A percentile compares a stretch with the other conserved stretches of the same genome.
These are phyloP conservation scores for Rhodamnia rubescens DNA, from an alignment of 345 rosid species.

Conservation along the genomic window DNA sequence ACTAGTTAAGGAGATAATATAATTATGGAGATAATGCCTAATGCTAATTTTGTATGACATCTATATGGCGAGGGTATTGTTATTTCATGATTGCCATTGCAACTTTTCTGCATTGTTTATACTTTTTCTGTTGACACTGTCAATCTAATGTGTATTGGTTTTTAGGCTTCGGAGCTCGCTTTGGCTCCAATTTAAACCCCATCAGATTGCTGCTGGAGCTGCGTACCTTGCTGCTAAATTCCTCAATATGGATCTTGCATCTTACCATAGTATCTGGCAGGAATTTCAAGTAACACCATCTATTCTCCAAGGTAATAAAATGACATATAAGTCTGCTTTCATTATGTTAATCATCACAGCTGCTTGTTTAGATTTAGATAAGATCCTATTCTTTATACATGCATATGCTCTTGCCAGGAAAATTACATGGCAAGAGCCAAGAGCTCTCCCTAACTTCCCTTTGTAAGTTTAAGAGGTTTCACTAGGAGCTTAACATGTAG, in stretches of 20 bases:
- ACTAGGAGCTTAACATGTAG: background rate
- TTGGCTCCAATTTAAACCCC: constrained; percentile 79
- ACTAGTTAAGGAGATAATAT: background rate
- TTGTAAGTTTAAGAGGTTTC: background rate
- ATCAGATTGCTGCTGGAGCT: constrained; percentile 80
- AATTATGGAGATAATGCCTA: background rate
- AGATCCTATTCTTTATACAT: background rate
- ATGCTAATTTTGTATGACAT: background rate
- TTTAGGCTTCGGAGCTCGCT: constrained; percentile 75
- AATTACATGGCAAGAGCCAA: background rate
- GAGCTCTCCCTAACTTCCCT: background rate
- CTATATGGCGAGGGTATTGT: background rate
- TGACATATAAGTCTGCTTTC: background rate
- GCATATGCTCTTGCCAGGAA: background rate
- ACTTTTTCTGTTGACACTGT: background rate
- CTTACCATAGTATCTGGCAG: constrained; percentile 48
- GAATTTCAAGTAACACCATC: constrained; percentile 60
- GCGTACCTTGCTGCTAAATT: constrained; percentile 62
- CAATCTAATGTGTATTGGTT: constrained; percentile 3
- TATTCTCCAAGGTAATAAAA: constrained; percentile 46
- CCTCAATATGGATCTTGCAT: constrained; percentile 42
- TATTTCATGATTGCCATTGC: background rate
- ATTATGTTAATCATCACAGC: background rate
- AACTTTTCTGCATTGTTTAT: background rate
- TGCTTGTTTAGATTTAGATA: background rate